A percentile compares a stretch with the other conserved stretches of the same genome.
These are phyloP conservation scores for Xylaria bambusicola DNA, from an alignment of 495 filamentous ascomycete species.

Conservation along the genomic window DNA sequence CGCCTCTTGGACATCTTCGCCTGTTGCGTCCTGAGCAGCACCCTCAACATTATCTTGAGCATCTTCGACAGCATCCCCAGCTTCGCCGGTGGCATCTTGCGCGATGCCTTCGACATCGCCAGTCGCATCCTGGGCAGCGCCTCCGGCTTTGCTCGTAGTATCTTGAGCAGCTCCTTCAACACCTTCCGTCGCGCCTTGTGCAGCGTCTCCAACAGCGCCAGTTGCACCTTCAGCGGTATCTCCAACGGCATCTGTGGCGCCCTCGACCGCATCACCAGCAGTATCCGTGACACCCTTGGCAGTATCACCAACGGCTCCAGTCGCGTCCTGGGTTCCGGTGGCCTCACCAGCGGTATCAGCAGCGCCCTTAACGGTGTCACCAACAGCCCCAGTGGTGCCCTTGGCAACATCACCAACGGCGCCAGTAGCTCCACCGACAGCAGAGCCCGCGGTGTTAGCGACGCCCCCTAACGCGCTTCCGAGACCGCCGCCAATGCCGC, in stretches of 20 bases:
- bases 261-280: constrained; percentile 22
- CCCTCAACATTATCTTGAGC: constrained; percentile 17
- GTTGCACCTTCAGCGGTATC: constrained; percentile 22
- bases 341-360: constrained; percentile 16
- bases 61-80: constrained; percentile 35
- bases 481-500: constrained; percentile 6
- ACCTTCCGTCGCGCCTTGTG: background rate
- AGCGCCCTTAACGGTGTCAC: constrained; percentile 16
- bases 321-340: constrained; percentile 8
- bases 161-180: constrained; percentile 13
- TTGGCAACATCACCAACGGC: constrained; percentile 22
- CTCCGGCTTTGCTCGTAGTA: constrained; percentile 7
- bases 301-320: constrained; percentile 15
- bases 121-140: background rate
- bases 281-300: constrained; percentile 19
- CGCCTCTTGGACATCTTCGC: background rate
- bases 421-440: constrained; percentile 17
- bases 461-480: constrained; percentile 22
- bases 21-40: background rate
- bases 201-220: constrained; percentile 22
- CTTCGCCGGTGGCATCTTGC: constrained; percentile 20
- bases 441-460: constrained; percentile 19
- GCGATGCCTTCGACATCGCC: background rate
- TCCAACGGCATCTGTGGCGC: constrained; percentile 22
- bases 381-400: constrained; percentile 14